Evolutionary conservation across 306 rosid species (phyloP).

Genomic region (Cucurbita maxima): DNA sequence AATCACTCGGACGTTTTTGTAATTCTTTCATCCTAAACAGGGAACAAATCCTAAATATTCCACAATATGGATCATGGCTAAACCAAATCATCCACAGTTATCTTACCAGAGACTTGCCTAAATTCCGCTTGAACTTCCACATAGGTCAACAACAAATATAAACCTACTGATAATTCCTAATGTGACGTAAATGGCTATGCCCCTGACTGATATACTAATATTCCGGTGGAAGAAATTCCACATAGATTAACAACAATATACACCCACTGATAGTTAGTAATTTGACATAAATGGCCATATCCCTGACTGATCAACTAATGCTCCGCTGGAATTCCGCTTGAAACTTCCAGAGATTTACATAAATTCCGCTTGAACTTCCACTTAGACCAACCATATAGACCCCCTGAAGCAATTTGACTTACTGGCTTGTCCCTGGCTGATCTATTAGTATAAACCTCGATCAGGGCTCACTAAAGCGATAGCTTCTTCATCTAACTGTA

Average conservation of each 20-base stretch:
- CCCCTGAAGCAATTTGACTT: background rate
- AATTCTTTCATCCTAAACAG: background rate
- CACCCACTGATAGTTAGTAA: background rate
- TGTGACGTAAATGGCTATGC: background rate
- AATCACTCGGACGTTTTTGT: background rate
- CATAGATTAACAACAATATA: background rate
- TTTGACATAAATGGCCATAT: background rate
- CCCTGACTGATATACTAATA: background rate
- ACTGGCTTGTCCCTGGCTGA: background rate
- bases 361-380: background rate
- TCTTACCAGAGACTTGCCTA: background rate
- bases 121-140: background rate
- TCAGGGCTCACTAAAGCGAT: background rate
- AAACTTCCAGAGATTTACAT: background rate
- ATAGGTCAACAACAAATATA: background rate
- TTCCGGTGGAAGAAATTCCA: background rate
- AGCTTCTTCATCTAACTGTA: background rate
- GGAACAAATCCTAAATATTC: background rate
- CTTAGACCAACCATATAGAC: background rate
- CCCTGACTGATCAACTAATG: background rate
- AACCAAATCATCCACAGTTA: background rate
- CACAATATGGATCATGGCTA: background rate
- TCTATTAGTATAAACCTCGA: background rate
- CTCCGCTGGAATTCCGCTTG: background rate
- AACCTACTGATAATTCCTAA: background rate